Conservation (phyloP, 2,329 filamentous ascomycete genomes). For the Clarireedia homoeocarpa region DNA sequence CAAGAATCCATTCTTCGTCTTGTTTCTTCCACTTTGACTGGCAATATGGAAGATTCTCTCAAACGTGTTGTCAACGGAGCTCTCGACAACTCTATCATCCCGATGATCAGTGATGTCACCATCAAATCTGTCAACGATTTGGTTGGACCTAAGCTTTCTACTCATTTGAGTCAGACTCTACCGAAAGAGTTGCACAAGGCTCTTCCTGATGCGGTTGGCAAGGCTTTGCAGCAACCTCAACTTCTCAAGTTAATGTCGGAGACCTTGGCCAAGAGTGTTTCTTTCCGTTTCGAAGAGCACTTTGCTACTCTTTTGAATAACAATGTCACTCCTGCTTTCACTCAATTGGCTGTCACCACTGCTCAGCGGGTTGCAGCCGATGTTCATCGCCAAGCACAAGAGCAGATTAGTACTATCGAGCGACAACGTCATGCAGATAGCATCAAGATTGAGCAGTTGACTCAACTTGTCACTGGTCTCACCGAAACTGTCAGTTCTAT, state of each 20-base stretch:
- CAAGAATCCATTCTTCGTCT: slow-evolving; percentile 62
- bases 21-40: slow-evolving; percentile 59
- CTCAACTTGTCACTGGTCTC: slow-evolving; percentile 56
- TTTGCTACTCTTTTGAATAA: slow-evolving; percentile 53
- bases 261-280: slow-evolving; percentile 58
- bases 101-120: slow-evolving; percentile 61
- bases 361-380: slow-evolving; percentile 61
- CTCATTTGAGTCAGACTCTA: slow-evolving; percentile 20
- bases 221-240: slow-evolving; percentile 66
- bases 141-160: slow-evolving; percentile 54
- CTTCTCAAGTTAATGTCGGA: slow-evolving; percentile 67
- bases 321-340: slow-evolving; percentile 59
- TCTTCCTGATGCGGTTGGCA: slow-evolving; percentile 59
- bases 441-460: slow-evolving; percentile 66
- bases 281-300: slow-evolving; percentile 61
- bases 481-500: slow-evolving; percentile 63
- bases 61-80: slow-evolving; percentile 50
- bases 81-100: slow-evolving; percentile 65
- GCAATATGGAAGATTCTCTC: slow-evolving; percentile 51
- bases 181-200: slow-evolving; percentile 63
- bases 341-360: slow-evolving; percentile 54
- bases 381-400: slow-evolving; percentile 50
- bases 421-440: slow-evolving; percentile 29
- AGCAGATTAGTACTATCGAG: slow-evolving; percentile 26
- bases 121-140: slow-evolving; percentile 54